These are phyloP conservation scores for Cutaneotrichosporon dermatis DNA, from an alignment of 1,284 basidiomycete genomes.

Conservation along the genomic window DNA sequence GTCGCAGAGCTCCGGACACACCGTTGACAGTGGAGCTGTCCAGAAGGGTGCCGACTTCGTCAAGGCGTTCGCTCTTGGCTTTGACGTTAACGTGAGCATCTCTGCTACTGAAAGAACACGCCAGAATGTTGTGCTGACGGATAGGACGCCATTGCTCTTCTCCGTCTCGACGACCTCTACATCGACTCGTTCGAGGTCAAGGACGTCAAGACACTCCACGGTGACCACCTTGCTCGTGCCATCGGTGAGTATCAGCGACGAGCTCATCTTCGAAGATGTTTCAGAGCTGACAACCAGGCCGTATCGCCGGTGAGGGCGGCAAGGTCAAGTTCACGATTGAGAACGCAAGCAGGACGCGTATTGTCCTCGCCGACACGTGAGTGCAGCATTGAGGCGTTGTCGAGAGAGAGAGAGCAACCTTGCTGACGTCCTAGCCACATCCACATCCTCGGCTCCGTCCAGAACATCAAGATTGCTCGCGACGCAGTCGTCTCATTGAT, in stretches of 20 bases:
- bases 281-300: conserved; percentile 55
- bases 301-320: conserved; percentile 96
- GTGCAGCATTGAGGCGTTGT: conserved; percentile 38
- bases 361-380: conserved; percentile 93
- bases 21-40: conserved; percentile 81
- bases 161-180: conserved; percentile 93
- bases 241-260: conserved; percentile 61
- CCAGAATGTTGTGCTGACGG: not conserved
- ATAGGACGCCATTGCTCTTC: conserved; percentile 89
- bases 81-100: conserved; percentile 74
- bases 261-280: too few species aligned
- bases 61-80: conserved; percentile 89
- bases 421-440: conserved; percentile 49
- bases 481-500: conserved; percentile 95
- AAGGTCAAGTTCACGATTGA: conserved; percentile 99
- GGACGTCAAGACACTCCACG: conserved; percentile 95
- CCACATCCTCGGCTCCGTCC: conserved; percentile 57
- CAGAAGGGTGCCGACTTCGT: conserved; percentile 98
- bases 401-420: not conserved
- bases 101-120: not conserved
- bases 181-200: conserved; percentile 98
- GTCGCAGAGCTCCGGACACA: conserved; percentile 83
- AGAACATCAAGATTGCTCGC: conserved; percentile 91
- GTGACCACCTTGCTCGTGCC: conserved; percentile 91
- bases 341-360: conserved; percentile 90